phyloP scores from a whole-genome alignment of 2,329 filamentous ascomycete genomes.

The Hirsutella thompsonii region DNA sequence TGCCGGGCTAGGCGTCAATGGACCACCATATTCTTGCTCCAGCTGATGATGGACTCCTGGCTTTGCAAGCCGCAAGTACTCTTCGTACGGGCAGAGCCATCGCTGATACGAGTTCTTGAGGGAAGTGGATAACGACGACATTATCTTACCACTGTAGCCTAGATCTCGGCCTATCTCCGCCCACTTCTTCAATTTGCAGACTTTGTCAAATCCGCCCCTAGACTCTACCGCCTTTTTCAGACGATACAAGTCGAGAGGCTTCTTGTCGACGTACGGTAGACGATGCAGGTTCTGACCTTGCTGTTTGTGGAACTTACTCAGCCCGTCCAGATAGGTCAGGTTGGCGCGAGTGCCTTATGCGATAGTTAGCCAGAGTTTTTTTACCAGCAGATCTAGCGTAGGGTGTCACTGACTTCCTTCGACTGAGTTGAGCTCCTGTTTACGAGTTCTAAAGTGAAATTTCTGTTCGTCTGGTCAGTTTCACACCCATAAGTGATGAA shows the following conservation, averaged over 20 bases:
- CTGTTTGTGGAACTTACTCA: conserved; percentile 94
- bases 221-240: conserved; percentile 94
- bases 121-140: conserved; percentile 95
- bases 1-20: conserved; percentile 64
- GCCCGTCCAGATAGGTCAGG: conserved; percentile 86
- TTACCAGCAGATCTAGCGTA: background rate
- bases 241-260: conserved; percentile 87
- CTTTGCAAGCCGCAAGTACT: conserved; percentile 81
- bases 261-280: conserved; percentile 94
- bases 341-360: conserved; percentile 83
- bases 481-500: background rate
- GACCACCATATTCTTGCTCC: conserved; percentile 84
- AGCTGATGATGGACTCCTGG: conserved; percentile 94
- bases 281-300: conserved; percentile 89
- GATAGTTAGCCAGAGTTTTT: background rate
- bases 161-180: conserved; percentile 94
- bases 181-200: conserved; percentile 98
- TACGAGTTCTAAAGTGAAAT: conserved; percentile 92
- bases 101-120: conserved; percentile 96
- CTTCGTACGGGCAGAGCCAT: conserved; percentile 94
- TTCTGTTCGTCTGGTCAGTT: conserved; percentile 39
- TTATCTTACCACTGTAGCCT: conserved; percentile 98
- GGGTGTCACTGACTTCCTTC: conserved; percentile 71
- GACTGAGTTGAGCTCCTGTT: conserved; percentile 93
- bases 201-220: conserved; percentile 86